A percentile compares a stretch with the other conserved stretches of the same genome.
Evolutionary conservation across 495 filamentous ascomycete genomes (phyloP).

Genomic region (Pseudoneurospora amorphoporcata): DNA sequence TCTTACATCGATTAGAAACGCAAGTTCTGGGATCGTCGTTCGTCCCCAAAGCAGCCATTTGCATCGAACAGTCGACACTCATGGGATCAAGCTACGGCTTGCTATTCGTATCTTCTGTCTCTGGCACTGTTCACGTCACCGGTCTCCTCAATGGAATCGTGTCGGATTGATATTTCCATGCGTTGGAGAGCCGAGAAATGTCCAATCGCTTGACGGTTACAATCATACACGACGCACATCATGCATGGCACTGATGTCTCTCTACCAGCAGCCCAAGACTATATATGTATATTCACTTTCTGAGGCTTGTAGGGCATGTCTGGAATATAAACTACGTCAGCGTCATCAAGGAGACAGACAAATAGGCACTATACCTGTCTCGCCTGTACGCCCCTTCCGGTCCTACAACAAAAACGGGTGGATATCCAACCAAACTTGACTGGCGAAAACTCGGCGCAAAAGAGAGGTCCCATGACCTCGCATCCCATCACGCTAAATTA

Average conservation of each 20-base stretch:
- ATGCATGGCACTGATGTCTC: not conserved
- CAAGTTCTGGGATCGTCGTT: not conserved
- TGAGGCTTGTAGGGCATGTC: not conserved
- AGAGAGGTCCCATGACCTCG: not conserved
- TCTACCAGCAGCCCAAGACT: not conserved
- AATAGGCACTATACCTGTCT: not conserved
- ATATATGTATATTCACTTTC: not conserved
- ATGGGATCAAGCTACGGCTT: not conserved
- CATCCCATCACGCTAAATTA: not conserved
- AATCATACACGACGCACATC: not conserved
- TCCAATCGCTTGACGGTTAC: not conserved
- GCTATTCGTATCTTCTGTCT: not conserved
- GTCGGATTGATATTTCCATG: not conserved
- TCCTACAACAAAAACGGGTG: not conserved
- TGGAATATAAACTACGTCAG: not conserved
- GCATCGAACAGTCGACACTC: not conserved
- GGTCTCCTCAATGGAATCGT: not conserved
- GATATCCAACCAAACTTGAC: not conserved
- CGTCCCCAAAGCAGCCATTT: not conserved
- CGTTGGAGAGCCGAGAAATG: not conserved
- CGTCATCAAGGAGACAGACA: not conserved
- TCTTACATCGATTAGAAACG: not conserved
- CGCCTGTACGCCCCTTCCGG: not conserved
- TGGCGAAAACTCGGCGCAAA: not conserved
- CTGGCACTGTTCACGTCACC: not conserved